phyloP scores from a whole-genome alignment of 495 filamentous ascomycete genomes.

The Trichocladium antarcticum region DNA sequence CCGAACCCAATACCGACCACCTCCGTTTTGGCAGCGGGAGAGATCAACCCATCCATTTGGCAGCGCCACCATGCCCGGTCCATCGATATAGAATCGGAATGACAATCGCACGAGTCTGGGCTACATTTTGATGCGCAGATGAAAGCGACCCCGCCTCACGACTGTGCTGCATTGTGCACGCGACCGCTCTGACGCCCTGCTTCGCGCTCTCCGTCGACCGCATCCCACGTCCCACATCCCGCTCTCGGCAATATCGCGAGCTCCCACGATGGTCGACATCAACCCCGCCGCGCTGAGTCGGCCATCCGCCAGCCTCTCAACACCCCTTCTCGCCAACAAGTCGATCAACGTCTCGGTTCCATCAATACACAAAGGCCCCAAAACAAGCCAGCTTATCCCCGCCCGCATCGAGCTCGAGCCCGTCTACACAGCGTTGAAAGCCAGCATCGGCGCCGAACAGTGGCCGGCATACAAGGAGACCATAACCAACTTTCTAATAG shows the following conservation, averaged over 20 bases:
- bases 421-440: slow-evolving; percentile 76
- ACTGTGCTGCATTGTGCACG: slow-evolving; percentile 33
- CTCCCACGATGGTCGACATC: slow-evolving; percentile 60
- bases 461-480: slow-evolving; percentile 85
- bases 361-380: slow-evolving; percentile 48
- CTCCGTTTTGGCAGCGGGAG: slow-evolving; percentile 1
- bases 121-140: slow-evolving; percentile 27
- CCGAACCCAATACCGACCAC: slow-evolving; percentile 18
- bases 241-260: slow-evolving; percentile 1
- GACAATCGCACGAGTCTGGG: slow-evolving; percentile 31
- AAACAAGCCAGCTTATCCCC: slow-evolving; percentile 53
- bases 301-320: slow-evolving; percentile 49
- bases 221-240: slow-evolving; percentile 7
- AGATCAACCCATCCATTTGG: slow-evolving; percentile 23
- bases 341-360: slow-evolving; percentile 47
- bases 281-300: slow-evolving; percentile 75
- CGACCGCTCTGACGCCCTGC: slow-evolving; percentile 26
- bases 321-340: slow-evolving; percentile 50
- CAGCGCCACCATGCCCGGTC: slow-evolving; percentile 26
- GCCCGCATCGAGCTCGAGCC: slow-evolving; percentile 83
- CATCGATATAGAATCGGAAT: slow-evolving; percentile 27
- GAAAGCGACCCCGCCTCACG: slow-evolving; percentile 33
- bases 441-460: slow-evolving; percentile 61
- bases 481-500: slow-evolving; percentile 66
- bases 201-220: slow-evolving; percentile 8